Evolutionary conservation across 1,139 yeast genomes (phyloP), one percentile per base, ranked within the genome.

Genomic region (Suhomyces maxii): DNA sequence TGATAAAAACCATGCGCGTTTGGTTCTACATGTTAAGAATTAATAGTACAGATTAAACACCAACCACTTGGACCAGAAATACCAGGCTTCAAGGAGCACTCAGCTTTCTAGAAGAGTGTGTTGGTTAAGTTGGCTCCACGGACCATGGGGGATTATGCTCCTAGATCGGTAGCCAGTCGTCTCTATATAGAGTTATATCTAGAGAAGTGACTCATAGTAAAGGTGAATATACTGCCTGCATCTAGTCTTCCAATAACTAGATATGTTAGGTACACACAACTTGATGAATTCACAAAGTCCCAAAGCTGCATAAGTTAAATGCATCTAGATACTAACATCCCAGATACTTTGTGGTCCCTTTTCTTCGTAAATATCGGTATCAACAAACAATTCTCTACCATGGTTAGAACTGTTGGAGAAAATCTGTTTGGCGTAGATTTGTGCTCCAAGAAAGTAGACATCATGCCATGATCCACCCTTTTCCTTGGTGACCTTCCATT

Each of bases 341-440:
- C 85, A 80, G 37, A 80, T 76, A 33, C 79, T 77, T 57, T 73
- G 78, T 25, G 98, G 97, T 0, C 98, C 98, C 45, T 74, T 77
- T 54, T 85, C 93, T 55, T 83, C 83, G 63, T 89, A 91, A 48
- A 82, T 84, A 37, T 84, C 87, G 53, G 82, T 77, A 42, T 86
- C 83, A 43, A 90, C 77, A 63, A 82, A 90, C 51, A 82, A 80
- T 50, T 90, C 97, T 31, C 77, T 71, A 34, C 76, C 74, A 48
- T 75, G 77, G 57, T 81, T 81, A 26, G 83, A 71, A 45, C 84
- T 82, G 52, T 74, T 74, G 8, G 82, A 77, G 57, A 88, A 91
- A 18, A 89, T 80, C 66, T 89, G 96, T 65, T 89, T 89, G 23
- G 96, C 83, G 40, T 89, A 86, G 45, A 91, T 86, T 64, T 89